These are phyloP conservation scores for Cutaneotrichosporon sp. DNA, from an alignment of 1,284 basidiomycete species.

Conservation along the genomic window DNA sequence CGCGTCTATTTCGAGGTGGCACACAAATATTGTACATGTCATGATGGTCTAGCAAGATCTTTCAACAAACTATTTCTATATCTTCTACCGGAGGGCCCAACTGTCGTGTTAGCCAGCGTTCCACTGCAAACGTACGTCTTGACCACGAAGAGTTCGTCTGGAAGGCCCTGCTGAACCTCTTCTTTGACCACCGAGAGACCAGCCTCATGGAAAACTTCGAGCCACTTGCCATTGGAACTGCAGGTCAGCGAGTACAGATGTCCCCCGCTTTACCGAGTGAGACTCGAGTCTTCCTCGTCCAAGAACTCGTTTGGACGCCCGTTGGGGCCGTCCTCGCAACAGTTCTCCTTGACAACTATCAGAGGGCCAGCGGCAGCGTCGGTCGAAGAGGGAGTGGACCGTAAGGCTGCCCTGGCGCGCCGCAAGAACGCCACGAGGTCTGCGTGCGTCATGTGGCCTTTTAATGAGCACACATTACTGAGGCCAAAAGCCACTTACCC, in stretches of 20 bases:
- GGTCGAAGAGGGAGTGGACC: constrained; percentile 4
- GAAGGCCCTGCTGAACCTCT: constrained; percentile 65
- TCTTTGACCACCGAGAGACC: constrained; percentile 64
- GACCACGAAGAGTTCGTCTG: constrained; percentile 69
- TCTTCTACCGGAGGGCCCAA: constrained; percentile 23
- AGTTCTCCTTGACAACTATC: constrained; percentile 86
- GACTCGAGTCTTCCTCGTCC: constrained; percentile 79
- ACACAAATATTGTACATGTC: too few relatives aligned
- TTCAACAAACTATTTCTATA: too few relatives aligned
- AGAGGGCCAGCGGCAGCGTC: constrained; percentile 45
- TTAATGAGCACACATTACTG: neutral
- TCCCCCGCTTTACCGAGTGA: constrained; percentile 61
- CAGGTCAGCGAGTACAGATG: constrained; percentile 4
- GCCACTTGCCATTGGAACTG: constrained; percentile 80
- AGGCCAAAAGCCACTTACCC: constrained; percentile 47
- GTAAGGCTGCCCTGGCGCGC: constrained; percentile 52
- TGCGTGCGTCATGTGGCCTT: constrained; percentile 63
- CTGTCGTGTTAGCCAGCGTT: constrained; percentile 14
- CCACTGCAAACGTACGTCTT: constrained; percentile 62
- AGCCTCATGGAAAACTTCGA: constrained; percentile 63
- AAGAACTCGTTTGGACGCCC: constrained; percentile 55
- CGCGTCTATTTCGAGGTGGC: too few relatives aligned
- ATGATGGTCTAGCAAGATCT: too few relatives aligned
- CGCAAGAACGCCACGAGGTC: constrained; percentile 73
- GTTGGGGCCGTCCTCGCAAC: constrained; percentile 61